Evolutionary conservation across 2,329 filamentous ascomycete genomes (phyloP).

Genomic region (Ophiocordyceps robertsii): DNA sequence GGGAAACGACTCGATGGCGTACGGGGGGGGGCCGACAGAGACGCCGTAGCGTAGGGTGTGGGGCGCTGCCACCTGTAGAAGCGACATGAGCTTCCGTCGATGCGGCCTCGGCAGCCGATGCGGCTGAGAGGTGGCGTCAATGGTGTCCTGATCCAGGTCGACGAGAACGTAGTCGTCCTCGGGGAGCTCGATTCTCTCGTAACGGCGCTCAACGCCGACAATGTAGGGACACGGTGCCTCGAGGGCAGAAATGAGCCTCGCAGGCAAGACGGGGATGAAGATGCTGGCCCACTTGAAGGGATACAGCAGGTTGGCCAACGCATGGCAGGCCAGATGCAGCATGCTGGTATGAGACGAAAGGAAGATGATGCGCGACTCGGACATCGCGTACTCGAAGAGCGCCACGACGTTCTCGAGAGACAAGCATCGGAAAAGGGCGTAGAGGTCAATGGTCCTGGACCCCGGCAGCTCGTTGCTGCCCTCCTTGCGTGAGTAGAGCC

Average conservation of each 20-base stretch:
- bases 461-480: slow-evolving; percentile 87
- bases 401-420: slow-evolving; percentile 87
- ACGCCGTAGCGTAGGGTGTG: slow-evolving; percentile 83
- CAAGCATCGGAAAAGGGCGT: slow-evolving; percentile 78
- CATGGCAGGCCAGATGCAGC: slow-evolving; percentile 84
- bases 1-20: slow-evolving; percentile 85
- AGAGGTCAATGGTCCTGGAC: slow-evolving; percentile 81
- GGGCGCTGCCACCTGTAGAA: slow-evolving; percentile 81
- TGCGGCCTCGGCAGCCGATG: slow-evolving; percentile 73
- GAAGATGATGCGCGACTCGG: slow-evolving; percentile 91
- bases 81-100: slow-evolving; percentile 73
- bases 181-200: slow-evolving; percentile 73
- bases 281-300: slow-evolving; percentile 89
- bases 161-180: slow-evolving; percentile 94
- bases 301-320: slow-evolving; percentile 75
- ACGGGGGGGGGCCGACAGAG: slow-evolving; percentile 74
- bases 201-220: slow-evolving; percentile 85
- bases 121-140: slow-evolving; percentile 73
- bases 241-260: slow-evolving; percentile 74
- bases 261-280: slow-evolving; percentile 83
- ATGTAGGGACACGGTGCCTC: slow-evolving; percentile 96
- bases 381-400: slow-evolving; percentile 83
- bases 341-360: slow-evolving; percentile 92
- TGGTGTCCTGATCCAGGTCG: slow-evolving; percentile 80
- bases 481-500: slow-evolving; percentile 85